A percentile compares a stretch with the other conserved stretches of the same genome.
These are phyloP conservation scores for Didymella segeticola DNA, from an alignment of 2,329 filamentous ascomycete genomes.

Conservation along the genomic window DNA sequence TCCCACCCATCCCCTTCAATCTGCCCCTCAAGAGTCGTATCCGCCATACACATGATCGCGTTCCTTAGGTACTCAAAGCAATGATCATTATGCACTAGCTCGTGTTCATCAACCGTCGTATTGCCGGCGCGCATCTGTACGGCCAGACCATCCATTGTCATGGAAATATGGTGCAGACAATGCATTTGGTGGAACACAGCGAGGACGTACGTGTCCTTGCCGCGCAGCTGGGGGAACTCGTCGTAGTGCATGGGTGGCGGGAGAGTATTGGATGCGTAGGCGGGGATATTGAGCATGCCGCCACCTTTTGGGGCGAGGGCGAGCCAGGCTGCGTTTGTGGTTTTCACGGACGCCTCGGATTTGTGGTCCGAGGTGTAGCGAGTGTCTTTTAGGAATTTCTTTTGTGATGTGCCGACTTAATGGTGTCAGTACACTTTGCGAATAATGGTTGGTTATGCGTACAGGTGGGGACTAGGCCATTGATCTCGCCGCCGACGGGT, in stretches of 20 bases:
- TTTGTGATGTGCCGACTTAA: constrained; percentile 20
- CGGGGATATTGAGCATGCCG: constrained; percentile 25
- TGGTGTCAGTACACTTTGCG: background rate
- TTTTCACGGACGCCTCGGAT: constrained; percentile 17
- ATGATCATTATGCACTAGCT: constrained; percentile 36
- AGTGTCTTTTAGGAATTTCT: constrained; percentile 20
- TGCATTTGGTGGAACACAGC: constrained; percentile 32
- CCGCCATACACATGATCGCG: constrained; percentile 33
- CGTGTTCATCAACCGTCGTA: constrained; percentile 20
- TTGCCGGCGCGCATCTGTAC: constrained; percentile 27
- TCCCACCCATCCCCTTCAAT: constrained; percentile 5
- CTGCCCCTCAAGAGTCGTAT: constrained; percentile 37
- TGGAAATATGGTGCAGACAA: constrained; percentile 25
- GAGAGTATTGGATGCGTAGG: constrained; percentile 12
- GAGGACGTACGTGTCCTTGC: constrained; percentile 18
- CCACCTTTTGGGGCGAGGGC: constrained; percentile 17
- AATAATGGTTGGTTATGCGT: background rate
- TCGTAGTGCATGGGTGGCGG: constrained; percentile 27
- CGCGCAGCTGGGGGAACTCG: constrained; percentile 2
- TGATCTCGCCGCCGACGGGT: constrained; percentile 20
- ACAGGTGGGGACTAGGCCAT: constrained; percentile 24
- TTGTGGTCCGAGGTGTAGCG: constrained; percentile 27
- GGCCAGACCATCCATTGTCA: constrained; percentile 22
- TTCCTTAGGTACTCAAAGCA: constrained; percentile 39
- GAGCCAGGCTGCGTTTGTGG: constrained; percentile 20